Evolutionary conservation across 805 yeast species (phyloP).

Genomic region (Candida silvatica): DNA sequence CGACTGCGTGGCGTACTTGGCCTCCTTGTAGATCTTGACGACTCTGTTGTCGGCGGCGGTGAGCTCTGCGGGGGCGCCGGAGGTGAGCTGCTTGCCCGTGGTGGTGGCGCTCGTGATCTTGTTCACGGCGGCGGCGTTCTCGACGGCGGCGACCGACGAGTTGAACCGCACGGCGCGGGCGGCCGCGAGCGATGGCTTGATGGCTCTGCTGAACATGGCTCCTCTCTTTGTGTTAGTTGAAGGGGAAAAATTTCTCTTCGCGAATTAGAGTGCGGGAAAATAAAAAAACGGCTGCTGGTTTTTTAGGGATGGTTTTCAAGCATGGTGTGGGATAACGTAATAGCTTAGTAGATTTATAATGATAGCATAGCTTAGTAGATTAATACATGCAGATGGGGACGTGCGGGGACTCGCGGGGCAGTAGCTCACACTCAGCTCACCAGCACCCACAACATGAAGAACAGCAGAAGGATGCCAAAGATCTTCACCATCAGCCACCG

Average conservation of each 20-base stretch:
- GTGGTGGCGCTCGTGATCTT: slow-evolving; percentile 10
- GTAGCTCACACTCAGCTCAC: no score
- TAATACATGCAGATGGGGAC: no score
- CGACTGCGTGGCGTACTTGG: slow-evolving; percentile 78
- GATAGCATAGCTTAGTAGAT: no score
- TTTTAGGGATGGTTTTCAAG: no score
- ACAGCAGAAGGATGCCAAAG: slow-evolving; percentile 76
- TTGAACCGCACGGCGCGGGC: slow-evolving; percentile 1
- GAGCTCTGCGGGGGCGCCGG: slow-evolving; percentile 73
- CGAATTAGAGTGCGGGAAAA: not conserved
- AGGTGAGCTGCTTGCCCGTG: slow-evolving; percentile 44
- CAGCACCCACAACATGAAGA: slow-evolving; percentile 71
- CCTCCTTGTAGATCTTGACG: slow-evolving; percentile 68
- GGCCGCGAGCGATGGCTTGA: slow-evolving; percentile 1
- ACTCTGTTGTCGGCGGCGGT: slow-evolving; percentile 41
- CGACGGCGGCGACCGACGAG: slow-evolving; percentile 1
- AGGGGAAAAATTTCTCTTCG: not conserved
- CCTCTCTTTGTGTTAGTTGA: not conserved
- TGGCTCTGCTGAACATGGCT: slow-evolving; percentile 2
- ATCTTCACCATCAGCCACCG: slow-evolving; percentile 88
- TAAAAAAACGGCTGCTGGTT: no score
- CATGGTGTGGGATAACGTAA: no score
- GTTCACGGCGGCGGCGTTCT: slow-evolving; percentile 10
- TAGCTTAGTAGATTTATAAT: no score
- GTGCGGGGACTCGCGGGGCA: no score